These are phyloP conservation scores for Drechslerella coelobrocha DNA, from an alignment of 2,329 filamentous ascomycete genomes.

Conservation along the genomic window DNA sequence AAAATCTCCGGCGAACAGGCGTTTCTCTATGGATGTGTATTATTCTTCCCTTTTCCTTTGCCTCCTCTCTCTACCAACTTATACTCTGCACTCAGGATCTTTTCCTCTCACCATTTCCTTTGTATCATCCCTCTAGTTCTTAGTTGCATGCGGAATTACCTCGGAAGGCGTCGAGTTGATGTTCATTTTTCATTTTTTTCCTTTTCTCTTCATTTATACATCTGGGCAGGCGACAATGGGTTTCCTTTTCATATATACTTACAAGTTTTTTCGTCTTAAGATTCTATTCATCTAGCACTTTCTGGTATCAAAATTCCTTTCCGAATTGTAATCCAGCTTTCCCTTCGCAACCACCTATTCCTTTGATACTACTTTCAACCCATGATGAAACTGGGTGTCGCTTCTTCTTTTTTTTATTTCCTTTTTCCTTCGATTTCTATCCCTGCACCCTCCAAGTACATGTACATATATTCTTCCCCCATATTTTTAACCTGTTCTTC, in stretches of 20 bases:
- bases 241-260: too few species aligned
- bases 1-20: slow-evolving; percentile 34
- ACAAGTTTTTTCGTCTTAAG: too few species aligned
- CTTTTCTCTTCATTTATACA: slow-evolving; percentile 39
- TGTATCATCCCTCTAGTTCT: slow-evolving; percentile 48
- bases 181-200: slow-evolving; percentile 38
- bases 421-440: background rate
- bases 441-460: background rate
- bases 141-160: slow-evolving; percentile 22
- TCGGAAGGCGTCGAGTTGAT: slow-evolving; percentile 45
- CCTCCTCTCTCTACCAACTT: slow-evolving; percentile 1
- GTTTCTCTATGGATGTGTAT: slow-evolving; percentile 27
- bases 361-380: background rate
- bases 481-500: slow-evolving; percentile 21
- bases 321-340: too few species aligned
- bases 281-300: too few species aligned
- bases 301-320: too few species aligned
- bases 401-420: background rate
- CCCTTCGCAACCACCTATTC: slow-evolving; percentile 19
- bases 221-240: slow-evolving; percentile 34
- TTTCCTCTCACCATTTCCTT: slow-evolving; percentile 32
- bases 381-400: slow-evolving; percentile 3
- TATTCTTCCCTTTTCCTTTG: slow-evolving; percentile 31
- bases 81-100: slow-evolving; percentile 6
- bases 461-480: slow-evolving; percentile 3